Evolutionary conservation across 1,284 basidiomycete genomes (phyloP), one percentile per base, ranked within the genome.

Genomic region (Fistulina hepatica): DNA sequence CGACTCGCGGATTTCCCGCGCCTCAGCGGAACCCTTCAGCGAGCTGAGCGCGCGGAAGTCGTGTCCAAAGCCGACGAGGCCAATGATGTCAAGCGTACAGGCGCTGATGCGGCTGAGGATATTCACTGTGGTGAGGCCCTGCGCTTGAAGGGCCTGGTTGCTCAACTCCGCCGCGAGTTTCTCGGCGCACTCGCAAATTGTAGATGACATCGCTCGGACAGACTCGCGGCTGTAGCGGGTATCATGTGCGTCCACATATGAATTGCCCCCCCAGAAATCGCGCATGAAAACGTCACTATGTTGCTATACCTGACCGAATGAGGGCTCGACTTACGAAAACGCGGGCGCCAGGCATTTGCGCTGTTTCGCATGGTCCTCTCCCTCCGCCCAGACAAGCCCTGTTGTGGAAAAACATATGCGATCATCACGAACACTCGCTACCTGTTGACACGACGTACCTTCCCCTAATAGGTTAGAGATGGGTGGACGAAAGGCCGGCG

Each of bases 371-470:
- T 61, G 60, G n/a, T 56, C 51, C 11, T 56, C 52, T 19, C 57
- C 60, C 44, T 62, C 58, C 10, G 59, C 58, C 57, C 59, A 60
- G 25, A 61, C 52, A 22, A 63, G 36, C 9, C 28, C 28, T 31
- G 28, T 8, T 10, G 8, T 11, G 15, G 9, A 13, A 16, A 19
- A 31, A 19, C n/a, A n/a, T n/a, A n/a, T n/a, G n/a, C n/a, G n/a
- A n/a, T n/a, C n/a, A n/a, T 15, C 10, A 3, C 10, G 10, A 5
- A 4, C 19, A 10, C 3, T 13, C 10, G 13, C 15, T 13, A 13
- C 9, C 11, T 8, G 13, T 11, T 13, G 19, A 30, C 15, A 13
- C 3, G 15, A 19, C 25, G 12, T 31, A 16, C 60, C 59, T 28
- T 48, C 40, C 10, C 60, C 60, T 6, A 61, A 33, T 11, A 60